Conservation (phyloP, 2,329 filamentous ascomycete species). For the Zalaria obscura region DNA sequence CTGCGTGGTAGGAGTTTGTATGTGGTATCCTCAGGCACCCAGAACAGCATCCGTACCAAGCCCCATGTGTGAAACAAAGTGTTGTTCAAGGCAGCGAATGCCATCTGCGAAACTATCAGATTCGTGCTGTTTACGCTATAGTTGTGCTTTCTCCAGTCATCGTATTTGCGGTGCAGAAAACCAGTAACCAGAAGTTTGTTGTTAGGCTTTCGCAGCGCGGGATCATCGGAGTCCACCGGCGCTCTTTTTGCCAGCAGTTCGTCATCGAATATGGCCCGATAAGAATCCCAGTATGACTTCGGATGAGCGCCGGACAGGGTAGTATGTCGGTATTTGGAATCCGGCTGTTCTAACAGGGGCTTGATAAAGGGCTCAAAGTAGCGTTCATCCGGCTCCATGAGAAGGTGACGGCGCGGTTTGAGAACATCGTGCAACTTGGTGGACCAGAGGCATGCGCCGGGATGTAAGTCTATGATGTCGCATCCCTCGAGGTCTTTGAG, state of each 20-base stretch:
- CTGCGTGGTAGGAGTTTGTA: not conserved
- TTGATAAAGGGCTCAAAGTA: slow-evolving; percentile 47
- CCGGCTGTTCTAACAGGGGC: slow-evolving; percentile 23
- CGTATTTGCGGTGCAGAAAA: slow-evolving; percentile 13
- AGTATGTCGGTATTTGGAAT: slow-evolving; percentile 35
- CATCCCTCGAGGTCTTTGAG: slow-evolving; percentile 60
- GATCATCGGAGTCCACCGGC: slow-evolving; percentile 21
- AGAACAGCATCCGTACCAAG: slow-evolving; percentile 63
- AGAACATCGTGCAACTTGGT: slow-evolving; percentile 59
- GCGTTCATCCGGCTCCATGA: slow-evolving; percentile 57
- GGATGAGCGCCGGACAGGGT: slow-evolving; percentile 11
- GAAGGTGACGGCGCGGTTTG: slow-evolving; percentile 65
- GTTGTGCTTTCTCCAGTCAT: not conserved
- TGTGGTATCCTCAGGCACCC: slow-evolving; percentile 51
- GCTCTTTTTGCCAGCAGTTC: slow-evolving; percentile 42
- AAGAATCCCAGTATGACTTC: slow-evolving; percentile 15
- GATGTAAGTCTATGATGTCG: slow-evolving; percentile 78
- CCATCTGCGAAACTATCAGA: slow-evolving; percentile 49
- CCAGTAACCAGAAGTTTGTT: slow-evolving; percentile 51
- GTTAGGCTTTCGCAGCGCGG: slow-evolving; percentile 42
- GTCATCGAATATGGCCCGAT: slow-evolving; percentile 38
- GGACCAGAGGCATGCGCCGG: slow-evolving; percentile 68
- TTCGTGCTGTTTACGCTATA: slow-evolving; percentile 1
- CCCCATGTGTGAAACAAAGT: slow-evolving; percentile 55
- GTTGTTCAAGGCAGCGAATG: slow-evolving; percentile 34